phyloP scores from a whole-genome alignment of 2,329 filamentous ascomycete species.

The Aureobasidium sp. region DNA sequence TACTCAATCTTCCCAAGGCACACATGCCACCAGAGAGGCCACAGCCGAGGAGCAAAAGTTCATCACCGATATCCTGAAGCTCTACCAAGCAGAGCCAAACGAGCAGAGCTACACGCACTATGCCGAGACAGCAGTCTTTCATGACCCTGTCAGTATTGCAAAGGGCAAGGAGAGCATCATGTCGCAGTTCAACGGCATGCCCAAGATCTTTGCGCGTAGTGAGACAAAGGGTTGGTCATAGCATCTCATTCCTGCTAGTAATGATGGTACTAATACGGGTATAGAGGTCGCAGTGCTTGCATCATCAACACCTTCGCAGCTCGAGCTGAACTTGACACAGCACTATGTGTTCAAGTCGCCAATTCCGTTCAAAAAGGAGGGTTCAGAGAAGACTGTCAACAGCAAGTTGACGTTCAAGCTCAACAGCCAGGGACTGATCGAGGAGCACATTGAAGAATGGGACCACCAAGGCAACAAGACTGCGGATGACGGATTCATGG shows the following conservation, averaged over 20 bases:
- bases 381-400: conserved; percentile 24
- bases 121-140: conserved; percentile 23
- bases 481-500: conserved; percentile 25
- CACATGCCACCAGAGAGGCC: not conserved
- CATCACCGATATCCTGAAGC: conserved; percentile 24
- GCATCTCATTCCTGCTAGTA: not conserved
- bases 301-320: conserved; percentile 16
- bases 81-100: conserved; percentile 23
- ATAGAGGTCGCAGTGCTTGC: conserved; percentile 18
- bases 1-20: conserved; percentile 9
- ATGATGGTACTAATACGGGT: not conserved
- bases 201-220: conserved; percentile 24
- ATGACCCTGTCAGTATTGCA: conserved; percentile 26
- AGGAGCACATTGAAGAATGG: conserved; percentile 27
- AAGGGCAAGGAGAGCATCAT: conserved; percentile 24
- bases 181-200: conserved; percentile 27
- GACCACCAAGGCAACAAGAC: conserved; percentile 25
- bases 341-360: conserved; percentile 27
- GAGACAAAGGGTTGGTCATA: conserved; percentile 19
- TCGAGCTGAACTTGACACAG: conserved; percentile 24
- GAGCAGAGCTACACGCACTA: conserved; percentile 24
- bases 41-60: conserved; percentile 16
- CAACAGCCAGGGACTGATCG: conserved; percentile 22
- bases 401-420: conserved; percentile 24
- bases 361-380: conserved; percentile 16